Evolutionary conservation across 352 stramenopile genomes (phyloP), one percentile per base, ranked within the genome.

Genomic region (Phytopythium sindhum): DNA sequence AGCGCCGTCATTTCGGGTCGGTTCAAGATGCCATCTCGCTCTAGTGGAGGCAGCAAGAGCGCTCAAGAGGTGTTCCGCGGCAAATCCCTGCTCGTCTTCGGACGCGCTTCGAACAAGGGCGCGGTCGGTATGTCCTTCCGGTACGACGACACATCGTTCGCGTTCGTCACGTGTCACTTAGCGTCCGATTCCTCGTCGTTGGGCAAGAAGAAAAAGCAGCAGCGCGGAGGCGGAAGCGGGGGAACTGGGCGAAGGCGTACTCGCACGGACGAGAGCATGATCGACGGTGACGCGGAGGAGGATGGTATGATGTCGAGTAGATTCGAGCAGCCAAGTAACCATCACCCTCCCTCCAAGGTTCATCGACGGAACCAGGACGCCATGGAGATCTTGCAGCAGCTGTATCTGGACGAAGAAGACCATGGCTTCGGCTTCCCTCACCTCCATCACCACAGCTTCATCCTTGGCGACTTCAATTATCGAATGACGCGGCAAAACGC

Each of bases 401-500:
- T 96, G 26, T 82, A 91, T 42, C 64, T 96, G 52, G 80, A 93
- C 39, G 74, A 86, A 66, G 84, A 95, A 53, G 86, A 96, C 64
- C 84, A 90, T 35, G 82, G 84, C n/a, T 93, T 96, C 66, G 88
- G 90, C 2, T 89, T 94, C 42, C 76, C 86, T 21, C 61, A 91
- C 41, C 66, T 94, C 28, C 82, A 94, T 56, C 86, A 96, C 58
- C 85, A 96, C 73, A 93, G 82, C 54, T 93, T 97, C 57, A 84
- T 97, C 29, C 73, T 97, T 6, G 90, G 90, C 7, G 90, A 97
- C 70, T 77, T 97, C 21, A 97, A 97, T 68, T 95, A 94, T 52
- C 81, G 86, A 44, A 83, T 93, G 72, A 76, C 69, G 21, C 64
- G 81, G 4, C 74, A 82, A 59, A 59, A 60, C 0, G 71, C 67